Evolutionary conservation across 257 asterid species (phyloP).

Genomic region (Solanum ossicruentum): DNA sequence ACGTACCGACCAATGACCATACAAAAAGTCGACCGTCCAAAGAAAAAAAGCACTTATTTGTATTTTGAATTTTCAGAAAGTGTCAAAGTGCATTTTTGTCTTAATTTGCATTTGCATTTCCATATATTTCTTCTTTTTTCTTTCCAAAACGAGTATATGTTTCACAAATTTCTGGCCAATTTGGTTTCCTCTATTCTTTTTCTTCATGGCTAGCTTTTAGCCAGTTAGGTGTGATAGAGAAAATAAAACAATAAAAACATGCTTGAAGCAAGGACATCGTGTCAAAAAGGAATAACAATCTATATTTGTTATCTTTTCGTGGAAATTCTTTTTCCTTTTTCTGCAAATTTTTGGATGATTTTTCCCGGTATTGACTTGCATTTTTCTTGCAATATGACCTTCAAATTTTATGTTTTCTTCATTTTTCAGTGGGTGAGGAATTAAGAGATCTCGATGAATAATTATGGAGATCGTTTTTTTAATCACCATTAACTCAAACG

Average conservation of each 20-base stretch:
- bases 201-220: not conserved
- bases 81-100: conserved; percentile 22
- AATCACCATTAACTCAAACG: not conserved
- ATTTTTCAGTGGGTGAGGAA: not conserved
- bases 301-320: not conserved
- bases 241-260: not conserved
- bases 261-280: not conserved
- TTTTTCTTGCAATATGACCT: not conserved
- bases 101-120: not conserved
- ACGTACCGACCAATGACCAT: not conserved
- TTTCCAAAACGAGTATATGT: not conserved
- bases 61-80: conserved; percentile 2
- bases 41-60: conserved; percentile 24
- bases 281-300: not conserved
- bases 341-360: not conserved
- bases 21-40: conserved; percentile 35
- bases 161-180: not conserved
- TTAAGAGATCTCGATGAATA: not conserved
- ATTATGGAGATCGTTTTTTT: not conserved
- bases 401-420: not conserved
- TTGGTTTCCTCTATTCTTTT: not conserved
- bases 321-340: not conserved
- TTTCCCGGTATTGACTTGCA: not conserved
- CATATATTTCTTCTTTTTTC: not conserved
- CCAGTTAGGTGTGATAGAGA: not conserved